Evolutionary conservation across 1,284 basidiomycete genomes (phyloP), one percentile per base, ranked within the genome.

Genomic region (Apiotrichum sp.): DNA sequence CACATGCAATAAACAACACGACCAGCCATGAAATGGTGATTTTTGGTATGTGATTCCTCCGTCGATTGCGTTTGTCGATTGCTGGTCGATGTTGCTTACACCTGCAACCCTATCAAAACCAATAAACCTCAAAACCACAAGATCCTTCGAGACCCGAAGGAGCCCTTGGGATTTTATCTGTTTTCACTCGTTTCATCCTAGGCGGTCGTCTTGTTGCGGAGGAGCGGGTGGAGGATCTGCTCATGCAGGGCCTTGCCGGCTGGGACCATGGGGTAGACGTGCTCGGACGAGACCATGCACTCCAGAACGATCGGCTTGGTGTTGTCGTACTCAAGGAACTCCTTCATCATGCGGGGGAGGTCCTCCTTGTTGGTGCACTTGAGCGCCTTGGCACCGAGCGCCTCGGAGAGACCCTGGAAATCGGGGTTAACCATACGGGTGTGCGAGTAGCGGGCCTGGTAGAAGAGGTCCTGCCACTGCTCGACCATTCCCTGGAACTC

Each of bases 401-500:
- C 80, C 68, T 87, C 79, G 16, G 93, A 90, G 44, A 98, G 84
- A 65, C 84, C 82, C 68, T 92, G 83, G 76, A 97, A 98, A 78
- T 98, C 87, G 13, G 95, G 93, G 79, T 98, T 97, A 55, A 79
- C 84, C 93, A 97, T 97, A 59, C 81, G 79, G 6, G 93, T 96
- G 79, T 97, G 92, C 34, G 93, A 92, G 78, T 97, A 95, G 39
- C 95, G 84, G 45, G 85, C 82, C 59, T 93, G 88, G 77, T 97
- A 98, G 82, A 98, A 97, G 79, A 52, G 67, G 87, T 87, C 88
- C 82, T 98, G 95, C 95, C 95, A 98, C 80, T 98, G 95, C 51
- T 92, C 80, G 16, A 98, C 95, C 95, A 98, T 98, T 55, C 95
- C 95, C 76, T 95, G 90, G 83, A 92, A 93, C 74, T 92, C 89